Base-by-base conservation (phyloP, 208 protist genomes). In the Leishmania lainsoni region DNA sequence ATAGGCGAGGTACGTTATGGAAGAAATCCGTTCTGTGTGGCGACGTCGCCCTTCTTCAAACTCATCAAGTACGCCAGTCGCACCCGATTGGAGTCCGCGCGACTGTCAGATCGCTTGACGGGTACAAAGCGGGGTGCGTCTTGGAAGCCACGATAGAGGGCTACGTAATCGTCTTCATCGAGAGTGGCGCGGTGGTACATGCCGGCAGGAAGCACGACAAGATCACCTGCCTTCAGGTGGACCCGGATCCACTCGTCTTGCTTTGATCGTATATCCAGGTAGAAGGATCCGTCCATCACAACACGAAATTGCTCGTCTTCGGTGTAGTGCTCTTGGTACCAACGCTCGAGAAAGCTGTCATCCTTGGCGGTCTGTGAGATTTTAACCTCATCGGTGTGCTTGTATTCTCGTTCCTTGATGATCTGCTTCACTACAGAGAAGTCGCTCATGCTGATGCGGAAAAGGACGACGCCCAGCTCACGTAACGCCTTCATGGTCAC, bases 231-330 rank as follows among this genome's bases (percentile, higher is more conserved):
- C 42, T 89, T 79, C 4, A 96, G 80, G 49, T 94, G 86, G 65
- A 98, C 85, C 17, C 97, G 92, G 65, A 98, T 98, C 97, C 97
- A 99, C 83, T 93, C 92, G 81, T 99, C 97, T 63, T 96, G 86
- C 80, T 94, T 93, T 29, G 92, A 91, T 58, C 97, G 93, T 12
- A 98, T 89, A 86, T 99, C 97, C 82, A 98, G 92, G 83, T 92
- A 98, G 71, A 93, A 98, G 16, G 91, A 96, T 29, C 97, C 97
- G 75, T 98, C 97, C 56, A 93, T 88, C 3, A 98, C 85, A 52
- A 98, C 87, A 16, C 97, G 94, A 45, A 98, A 83, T 80, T 99
- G 93, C 81, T 99, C 97, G 83, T 98, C 96, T 69, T 98, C 96
- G 73, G 97, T 95, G 82, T 96, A 95, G 83, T 99, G 97, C 86